These are phyloP conservation scores for Brettanomyces sp. DNA, from an alignment of 805 yeast species.

Conservation along the genomic window DNA sequence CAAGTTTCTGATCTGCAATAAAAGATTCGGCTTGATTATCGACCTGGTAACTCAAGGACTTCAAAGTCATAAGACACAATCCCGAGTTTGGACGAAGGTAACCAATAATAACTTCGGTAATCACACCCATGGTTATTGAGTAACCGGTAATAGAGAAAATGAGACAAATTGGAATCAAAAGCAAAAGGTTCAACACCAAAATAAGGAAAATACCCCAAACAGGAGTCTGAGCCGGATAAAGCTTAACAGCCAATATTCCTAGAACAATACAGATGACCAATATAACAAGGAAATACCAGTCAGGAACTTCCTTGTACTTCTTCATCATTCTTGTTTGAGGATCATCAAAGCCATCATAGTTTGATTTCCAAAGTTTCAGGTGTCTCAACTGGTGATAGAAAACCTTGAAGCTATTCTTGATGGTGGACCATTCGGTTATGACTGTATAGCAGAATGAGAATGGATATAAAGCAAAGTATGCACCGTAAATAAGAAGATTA, in stretches of 20 bases:
- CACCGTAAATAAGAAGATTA: slow-evolving; percentile 48
- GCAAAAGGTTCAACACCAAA: slow-evolving; percentile 38
- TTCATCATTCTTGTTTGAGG: slow-evolving; percentile 35
- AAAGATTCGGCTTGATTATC: slow-evolving; percentile 42
- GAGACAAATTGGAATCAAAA: slow-evolving; percentile 52
- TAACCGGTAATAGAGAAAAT: slow-evolving; percentile 54
- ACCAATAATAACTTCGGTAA: slow-evolving; percentile 55
- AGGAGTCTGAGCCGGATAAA: slow-evolving; percentile 43
- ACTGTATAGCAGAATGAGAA: neutral
- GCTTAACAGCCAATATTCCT: slow-evolving; percentile 28
- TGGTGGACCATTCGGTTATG: neutral
- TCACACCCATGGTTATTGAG: slow-evolving; percentile 46
- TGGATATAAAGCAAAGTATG: slow-evolving; percentile 31
- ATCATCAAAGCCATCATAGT: slow-evolving; percentile 18
- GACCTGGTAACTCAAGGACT: slow-evolving; percentile 47
- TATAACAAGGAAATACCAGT: slow-evolving; percentile 51
- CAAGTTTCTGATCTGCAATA: slow-evolving; percentile 47
- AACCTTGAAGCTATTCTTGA: neutral
- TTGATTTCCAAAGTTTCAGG: neutral
- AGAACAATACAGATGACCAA: slow-evolving; percentile 21
- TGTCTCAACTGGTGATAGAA: neutral
- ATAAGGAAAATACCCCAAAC: slow-evolving; percentile 53
- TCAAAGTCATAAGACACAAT: slow-evolving; percentile 50
- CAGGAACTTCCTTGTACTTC: slow-evolving; percentile 58
- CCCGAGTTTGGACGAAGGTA: slow-evolving; percentile 53